Percentiles rank a stretch among this genome's conserved stretches.
phyloP scores from a whole-genome alignment of 2,329 filamentous ascomycete genomes.

The Stemphylium vesicarium region DNA sequence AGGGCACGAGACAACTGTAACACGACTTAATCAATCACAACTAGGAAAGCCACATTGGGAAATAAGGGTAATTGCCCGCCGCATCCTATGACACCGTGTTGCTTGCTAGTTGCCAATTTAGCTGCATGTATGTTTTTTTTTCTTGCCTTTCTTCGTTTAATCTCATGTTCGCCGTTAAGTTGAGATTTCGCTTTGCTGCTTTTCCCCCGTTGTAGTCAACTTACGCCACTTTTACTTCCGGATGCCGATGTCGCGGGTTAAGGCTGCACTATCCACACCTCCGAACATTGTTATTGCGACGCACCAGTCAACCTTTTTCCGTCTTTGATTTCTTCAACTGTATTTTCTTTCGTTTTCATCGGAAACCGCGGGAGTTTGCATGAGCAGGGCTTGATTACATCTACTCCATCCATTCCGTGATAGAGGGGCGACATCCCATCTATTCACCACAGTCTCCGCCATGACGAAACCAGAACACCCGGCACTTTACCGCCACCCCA shows the following conservation, averaged over 20 bases:
- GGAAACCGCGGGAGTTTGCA: neutral
- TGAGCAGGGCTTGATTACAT: neutral
- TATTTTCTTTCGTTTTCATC: too few species aligned
- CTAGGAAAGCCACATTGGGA: neutral
- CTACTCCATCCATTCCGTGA: neutral
- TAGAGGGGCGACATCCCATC: neutral
- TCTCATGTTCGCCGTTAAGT: neutral
- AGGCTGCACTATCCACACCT: too few species aligned
- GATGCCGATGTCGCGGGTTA: too few species aligned
- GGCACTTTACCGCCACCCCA: conserved; percentile 29
- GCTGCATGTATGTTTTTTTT: neutral
- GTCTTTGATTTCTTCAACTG: too few species aligned
- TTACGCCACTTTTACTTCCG: too few species aligned
- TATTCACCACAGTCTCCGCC: neutral
- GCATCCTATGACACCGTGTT: neutral
- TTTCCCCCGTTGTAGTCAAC: neutral
- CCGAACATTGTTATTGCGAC: too few species aligned
- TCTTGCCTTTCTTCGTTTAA: neutral
- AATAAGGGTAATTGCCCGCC: too few species aligned
- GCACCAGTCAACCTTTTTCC: too few species aligned
- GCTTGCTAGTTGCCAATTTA: neutral
- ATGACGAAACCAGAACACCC: conserved; percentile 17
- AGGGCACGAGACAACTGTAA: too few species aligned
- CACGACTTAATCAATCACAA: too few species aligned
- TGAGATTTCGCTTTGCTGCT: neutral